A percentile compares a stretch with the other conserved stretches of the same genome.
These are phyloP conservation scores for Coriaria nepalensis DNA, from an alignment of 306 rosid species.

Conservation along the genomic window DNA sequence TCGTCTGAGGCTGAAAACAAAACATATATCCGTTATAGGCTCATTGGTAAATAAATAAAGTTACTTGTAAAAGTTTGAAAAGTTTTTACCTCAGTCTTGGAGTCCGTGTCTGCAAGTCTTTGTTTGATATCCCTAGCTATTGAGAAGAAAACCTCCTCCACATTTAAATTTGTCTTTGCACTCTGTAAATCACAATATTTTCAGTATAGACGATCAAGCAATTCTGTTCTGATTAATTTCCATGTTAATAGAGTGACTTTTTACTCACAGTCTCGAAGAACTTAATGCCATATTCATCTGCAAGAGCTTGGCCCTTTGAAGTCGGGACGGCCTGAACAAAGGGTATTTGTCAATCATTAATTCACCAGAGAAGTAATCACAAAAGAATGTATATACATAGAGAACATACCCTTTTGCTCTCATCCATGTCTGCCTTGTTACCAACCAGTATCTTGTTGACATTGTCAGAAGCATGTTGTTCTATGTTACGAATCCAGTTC, in stretches of 20 bases:
- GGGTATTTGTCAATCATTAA: constrained; percentile 12
- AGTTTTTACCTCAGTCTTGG: constrained; percentile 63
- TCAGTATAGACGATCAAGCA: constrained; percentile 19
- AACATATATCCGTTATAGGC: background rate
- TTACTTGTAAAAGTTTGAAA: constrained; percentile 3
- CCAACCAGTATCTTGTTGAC: constrained; percentile 94
- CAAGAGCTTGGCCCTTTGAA: constrained; percentile 87
- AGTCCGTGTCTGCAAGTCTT: constrained; percentile 85
- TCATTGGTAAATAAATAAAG: background rate
- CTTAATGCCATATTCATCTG: constrained; percentile 90
- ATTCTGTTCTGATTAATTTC: constrained; percentile 3
- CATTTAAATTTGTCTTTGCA: constrained; percentile 90
- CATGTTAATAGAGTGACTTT: constrained; percentile 4
- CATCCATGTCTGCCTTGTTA: constrained; percentile 99
- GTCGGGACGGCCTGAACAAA: constrained; percentile 82
- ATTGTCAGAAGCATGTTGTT: constrained; percentile 96
- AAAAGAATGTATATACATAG: constrained; percentile 7
- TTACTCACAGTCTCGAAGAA: constrained; percentile 88
- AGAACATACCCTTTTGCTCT: constrained; percentile 78
- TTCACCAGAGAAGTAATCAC: constrained; percentile 9
- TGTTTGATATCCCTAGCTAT: constrained; percentile 94
- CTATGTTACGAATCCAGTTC: constrained; percentile 97
- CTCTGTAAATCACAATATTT: constrained; percentile 41
- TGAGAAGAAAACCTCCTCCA: constrained; percentile 95
- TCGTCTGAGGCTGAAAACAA: constrained; percentile 58